Conservation (phyloP, 2,329 filamentous ascomycete species). For the Nemania abortiva region DNA sequence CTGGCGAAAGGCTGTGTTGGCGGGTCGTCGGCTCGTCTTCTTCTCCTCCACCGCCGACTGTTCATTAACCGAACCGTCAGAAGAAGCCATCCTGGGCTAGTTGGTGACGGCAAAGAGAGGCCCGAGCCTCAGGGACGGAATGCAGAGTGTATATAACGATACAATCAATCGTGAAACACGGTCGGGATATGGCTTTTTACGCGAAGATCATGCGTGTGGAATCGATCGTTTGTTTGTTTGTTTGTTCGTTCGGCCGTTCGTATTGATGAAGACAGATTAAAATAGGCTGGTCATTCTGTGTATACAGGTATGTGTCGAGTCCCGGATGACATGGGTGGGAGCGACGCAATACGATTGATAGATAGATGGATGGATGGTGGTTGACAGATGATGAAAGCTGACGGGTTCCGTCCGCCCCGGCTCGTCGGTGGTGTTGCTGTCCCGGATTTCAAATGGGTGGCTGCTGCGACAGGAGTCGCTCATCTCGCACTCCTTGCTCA, state of each 20-base stretch:
- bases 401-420: constrained; percentile 1
- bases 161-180: neutral
- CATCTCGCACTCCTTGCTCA: neutral
- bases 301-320: neutral
- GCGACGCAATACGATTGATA: neutral
- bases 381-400: constrained; percentile 1
- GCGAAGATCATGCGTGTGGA: neutral
- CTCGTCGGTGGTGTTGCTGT: constrained; percentile 14
- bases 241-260: neutral
- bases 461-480: constrained; percentile 1
- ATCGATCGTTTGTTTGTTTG: constrained; percentile 1
- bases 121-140: constrained; percentile 5
- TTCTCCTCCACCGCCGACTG: constrained; percentile 68
- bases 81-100: constrained; percentile 36
- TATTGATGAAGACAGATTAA: constrained; percentile 1
- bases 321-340: neutral
- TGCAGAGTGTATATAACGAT: neutral
- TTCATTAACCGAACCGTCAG: constrained; percentile 32
- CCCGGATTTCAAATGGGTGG: constrained; percentile 36
- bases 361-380: neutral
- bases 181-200: constrained; percentile 14
- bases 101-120: neutral
- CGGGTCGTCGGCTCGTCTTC: constrained; percentile 90
- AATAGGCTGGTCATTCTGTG: constrained; percentile 24
- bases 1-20: constrained; percentile 96